These are phyloP conservation scores for Bretziella fagacearum DNA, from an alignment of 2,329 filamentous ascomycete species.

Conservation along the genomic window DNA sequence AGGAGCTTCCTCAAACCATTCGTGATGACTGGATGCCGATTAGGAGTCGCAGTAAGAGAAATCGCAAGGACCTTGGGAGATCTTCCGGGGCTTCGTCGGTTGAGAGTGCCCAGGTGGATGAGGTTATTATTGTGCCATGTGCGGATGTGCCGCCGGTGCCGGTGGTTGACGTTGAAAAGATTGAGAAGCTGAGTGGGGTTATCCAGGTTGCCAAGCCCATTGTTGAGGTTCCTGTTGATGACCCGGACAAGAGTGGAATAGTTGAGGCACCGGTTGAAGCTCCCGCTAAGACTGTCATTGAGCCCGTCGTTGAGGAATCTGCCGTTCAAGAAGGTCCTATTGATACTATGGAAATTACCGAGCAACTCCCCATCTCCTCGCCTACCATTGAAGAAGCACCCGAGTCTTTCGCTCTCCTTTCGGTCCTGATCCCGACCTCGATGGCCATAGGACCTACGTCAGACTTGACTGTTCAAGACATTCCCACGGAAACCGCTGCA, in stretches of 20 bases:
- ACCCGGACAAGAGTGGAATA: not conserved
- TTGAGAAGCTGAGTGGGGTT: not conserved
- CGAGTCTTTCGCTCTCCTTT: not conserved
- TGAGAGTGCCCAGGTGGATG: not conserved
- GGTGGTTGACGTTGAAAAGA: not conserved
- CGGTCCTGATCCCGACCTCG: not conserved
- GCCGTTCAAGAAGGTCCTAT: not conserved
- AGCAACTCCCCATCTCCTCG: not conserved
- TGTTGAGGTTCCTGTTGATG: not conserved
- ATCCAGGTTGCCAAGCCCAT: not conserved
- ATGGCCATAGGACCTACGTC: not conserved
- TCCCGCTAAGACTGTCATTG: not conserved
- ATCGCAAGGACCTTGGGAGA: slow-evolving; percentile 3
- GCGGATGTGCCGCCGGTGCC: not conserved
- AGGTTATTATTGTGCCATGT: not conserved
- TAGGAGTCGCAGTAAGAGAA: slow-evolving; percentile 5
- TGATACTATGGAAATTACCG: not conserved
- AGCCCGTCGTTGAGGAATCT: not conserved
- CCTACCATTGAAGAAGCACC: not conserved
- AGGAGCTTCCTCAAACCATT: not conserved
- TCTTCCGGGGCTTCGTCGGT: not conserved
- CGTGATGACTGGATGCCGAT: slow-evolving; percentile 11
- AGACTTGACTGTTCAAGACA: not conserved
- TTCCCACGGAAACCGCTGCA: not conserved
- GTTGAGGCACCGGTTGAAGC: not conserved